A percentile compares a stretch with the other conserved stretches of the same genome.
phyloP scores from a whole-genome alignment of 352 stramenopile species.

The Thalassiosira hispida region DNA sequence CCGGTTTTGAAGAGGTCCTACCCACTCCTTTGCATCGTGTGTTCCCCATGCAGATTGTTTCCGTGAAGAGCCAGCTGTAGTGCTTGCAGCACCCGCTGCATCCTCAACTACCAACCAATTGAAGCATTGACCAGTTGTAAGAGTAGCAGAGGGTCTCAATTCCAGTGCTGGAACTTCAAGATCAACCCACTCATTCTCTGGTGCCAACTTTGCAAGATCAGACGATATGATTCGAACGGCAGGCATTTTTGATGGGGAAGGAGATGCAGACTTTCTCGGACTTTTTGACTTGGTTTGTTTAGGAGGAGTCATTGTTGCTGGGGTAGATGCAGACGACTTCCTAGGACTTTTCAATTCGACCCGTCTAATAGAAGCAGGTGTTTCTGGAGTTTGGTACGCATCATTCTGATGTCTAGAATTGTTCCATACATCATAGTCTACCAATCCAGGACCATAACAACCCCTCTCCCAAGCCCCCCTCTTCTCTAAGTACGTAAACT shows the following conservation, averaged over 20 bases:
- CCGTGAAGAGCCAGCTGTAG: conserved; percentile 39
- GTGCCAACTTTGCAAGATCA: conserved; percentile 56
- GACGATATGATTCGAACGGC: conserved; percentile 34
- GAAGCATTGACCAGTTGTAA: conserved; percentile 88
- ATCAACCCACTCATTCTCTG: conserved; percentile 68
- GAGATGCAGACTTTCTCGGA: neutral
- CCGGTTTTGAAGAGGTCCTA: conserved; percentile 64
- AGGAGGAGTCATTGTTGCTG: too few species aligned
- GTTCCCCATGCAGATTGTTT: conserved; percentile 75
- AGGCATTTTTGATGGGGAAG: conserved; percentile 33
- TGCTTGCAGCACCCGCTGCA: conserved; percentile 66
- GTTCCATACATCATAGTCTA: conserved; percentile 54
- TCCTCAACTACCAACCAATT: conserved; percentile 81
- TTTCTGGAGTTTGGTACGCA: conserved; percentile 8
- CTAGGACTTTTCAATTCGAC: neutral
- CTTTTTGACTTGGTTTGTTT: conserved; percentile 19
- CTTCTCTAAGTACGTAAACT: conserved; percentile 74
- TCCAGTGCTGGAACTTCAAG: conserved; percentile 77
- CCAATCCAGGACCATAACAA: conserved; percentile 73
- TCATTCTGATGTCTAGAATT: neutral
- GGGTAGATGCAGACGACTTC: too few species aligned
- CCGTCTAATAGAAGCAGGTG: neutral
- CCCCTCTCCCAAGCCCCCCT: conserved; percentile 71
- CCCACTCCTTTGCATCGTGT: conserved; percentile 78
- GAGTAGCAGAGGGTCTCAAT: conserved; percentile 78